A percentile compares a stretch with the other conserved stretches of the same genome.
Conservation (phyloP, 192 early-diverging fungal species). For the Gonapodya sp. region DNA sequence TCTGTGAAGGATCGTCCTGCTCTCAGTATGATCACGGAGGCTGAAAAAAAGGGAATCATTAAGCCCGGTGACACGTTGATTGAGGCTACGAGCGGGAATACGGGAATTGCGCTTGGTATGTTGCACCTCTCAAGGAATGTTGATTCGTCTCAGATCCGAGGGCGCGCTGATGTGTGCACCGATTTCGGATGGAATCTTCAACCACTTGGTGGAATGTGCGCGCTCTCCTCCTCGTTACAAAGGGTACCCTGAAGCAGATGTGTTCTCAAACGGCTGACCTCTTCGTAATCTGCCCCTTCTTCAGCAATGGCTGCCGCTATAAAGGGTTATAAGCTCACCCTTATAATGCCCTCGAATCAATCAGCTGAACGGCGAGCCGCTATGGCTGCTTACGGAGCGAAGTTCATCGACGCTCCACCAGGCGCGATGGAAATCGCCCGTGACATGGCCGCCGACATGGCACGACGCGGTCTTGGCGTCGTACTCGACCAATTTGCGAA, state of each 20-base stretch:
- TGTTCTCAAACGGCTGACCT: too few species aligned
- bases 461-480: not conserved
- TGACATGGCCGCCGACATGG: not conserved
- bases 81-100: constrained; percentile 9
- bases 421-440: constrained; percentile 7
- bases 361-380: not conserved
- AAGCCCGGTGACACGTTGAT: constrained; percentile 5
- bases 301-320: constrained; percentile 8
- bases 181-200: too few species aligned
- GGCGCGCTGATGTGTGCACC: too few species aligned
- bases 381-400: constrained; percentile 2
- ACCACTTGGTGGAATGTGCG: too few species aligned
- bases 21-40: not conserved
- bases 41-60: not conserved
- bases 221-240: too few species aligned
- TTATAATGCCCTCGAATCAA: constrained; percentile 5
- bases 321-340: constrained; percentile 7
- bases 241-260: too few species aligned
- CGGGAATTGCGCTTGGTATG: not conserved
- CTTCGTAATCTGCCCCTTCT: too few species aligned
- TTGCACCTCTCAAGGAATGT: too few species aligned
- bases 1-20: constrained; percentile 5
- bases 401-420: not conserved
- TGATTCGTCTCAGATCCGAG: too few species aligned
- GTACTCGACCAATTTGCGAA: constrained; percentile 9